phyloP scores from a whole-genome alignment of 139 green algal genomes.

The Picochlorum sp. region DNA sequence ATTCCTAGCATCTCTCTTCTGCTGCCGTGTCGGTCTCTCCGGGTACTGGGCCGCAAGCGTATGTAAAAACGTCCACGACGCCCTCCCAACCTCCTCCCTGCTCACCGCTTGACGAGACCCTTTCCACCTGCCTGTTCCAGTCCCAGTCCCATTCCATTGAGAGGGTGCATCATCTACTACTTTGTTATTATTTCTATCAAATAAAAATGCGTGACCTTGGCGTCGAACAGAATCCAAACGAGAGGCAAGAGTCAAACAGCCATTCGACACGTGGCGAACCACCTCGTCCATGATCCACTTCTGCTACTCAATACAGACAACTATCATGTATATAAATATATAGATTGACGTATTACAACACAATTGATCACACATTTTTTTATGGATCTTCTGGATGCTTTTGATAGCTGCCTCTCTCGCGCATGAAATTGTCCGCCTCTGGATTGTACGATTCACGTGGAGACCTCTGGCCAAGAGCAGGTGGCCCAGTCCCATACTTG shows the following conservation, averaged over 20 bases:
- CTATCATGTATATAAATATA: no score
- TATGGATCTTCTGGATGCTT: conserved; percentile 34
- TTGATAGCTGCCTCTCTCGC: conserved; percentile 76
- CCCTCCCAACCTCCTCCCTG: conserved; percentile 71
- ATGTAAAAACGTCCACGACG: conserved; percentile 91
- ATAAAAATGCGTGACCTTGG: no score
- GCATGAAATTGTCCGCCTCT: conserved; percentile 50
- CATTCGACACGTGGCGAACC: no score
- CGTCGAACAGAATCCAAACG: no score
- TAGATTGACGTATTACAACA: neutral
- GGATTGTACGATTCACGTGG: conserved; percentile 80
- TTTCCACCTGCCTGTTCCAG: neutral
- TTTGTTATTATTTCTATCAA: no score
- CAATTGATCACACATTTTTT: neutral
- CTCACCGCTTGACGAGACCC: conserved; percentile 3
- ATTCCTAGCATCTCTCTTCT: conserved; percentile 55
- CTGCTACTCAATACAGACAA: no score
- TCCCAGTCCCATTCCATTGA: neutral
- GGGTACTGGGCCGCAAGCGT: conserved; percentile 86
- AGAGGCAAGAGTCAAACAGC: no score
- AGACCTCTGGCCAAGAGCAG: conserved; percentile 51
- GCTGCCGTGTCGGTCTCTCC: conserved; percentile 64
- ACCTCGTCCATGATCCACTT: neutral
- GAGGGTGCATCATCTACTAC: neutral
- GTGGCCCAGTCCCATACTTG: conserved; percentile 64